phyloP scores from a whole-genome alignment of 1,284 basidiomycete species.

The Naganishia sp. region DNA sequence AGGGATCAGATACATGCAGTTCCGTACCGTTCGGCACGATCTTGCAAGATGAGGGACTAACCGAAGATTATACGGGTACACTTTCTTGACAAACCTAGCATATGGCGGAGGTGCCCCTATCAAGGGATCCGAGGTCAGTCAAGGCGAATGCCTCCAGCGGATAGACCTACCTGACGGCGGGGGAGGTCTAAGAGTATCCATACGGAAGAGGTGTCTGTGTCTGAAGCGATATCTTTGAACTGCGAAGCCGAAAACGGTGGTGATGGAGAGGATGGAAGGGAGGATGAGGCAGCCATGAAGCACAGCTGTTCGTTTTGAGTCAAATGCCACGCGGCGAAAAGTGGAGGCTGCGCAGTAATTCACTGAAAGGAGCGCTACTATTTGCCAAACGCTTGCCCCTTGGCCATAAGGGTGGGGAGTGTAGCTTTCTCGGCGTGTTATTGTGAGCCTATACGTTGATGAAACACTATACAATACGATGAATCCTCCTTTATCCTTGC shows the following conservation, averaged over 20 bases:
- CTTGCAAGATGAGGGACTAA: constrained; percentile 3
- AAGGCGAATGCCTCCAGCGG: no score
- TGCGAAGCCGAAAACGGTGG: background rate
- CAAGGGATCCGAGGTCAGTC: background rate
- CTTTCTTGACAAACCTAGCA: constrained; percentile 35
- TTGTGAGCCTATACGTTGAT: background rate
- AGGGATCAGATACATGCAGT: background rate
- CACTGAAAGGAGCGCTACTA: no score
- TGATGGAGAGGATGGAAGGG: no score
- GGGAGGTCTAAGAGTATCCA: constrained; percentile 18
- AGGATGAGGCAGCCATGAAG: no score
- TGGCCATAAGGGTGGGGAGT: no score
- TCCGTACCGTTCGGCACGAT: background rate
- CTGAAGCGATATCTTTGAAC: no score
- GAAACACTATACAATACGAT: background rate
- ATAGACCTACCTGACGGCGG: constrained; percentile 16
- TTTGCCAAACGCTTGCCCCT: no score
- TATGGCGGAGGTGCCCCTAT: constrained; percentile 27
- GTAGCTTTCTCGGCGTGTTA: background rate
- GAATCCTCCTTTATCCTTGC: background rate
- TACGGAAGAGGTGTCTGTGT: background rate
- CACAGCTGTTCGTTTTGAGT: background rate
- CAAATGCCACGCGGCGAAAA: background rate
- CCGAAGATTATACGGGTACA: constrained; percentile 45
- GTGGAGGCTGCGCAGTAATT: background rate